These are phyloP conservation scores for Fusarium drepaniforme DNA, from an alignment of 2,329 filamentous ascomycete genomes.

Conservation along the genomic window DNA sequence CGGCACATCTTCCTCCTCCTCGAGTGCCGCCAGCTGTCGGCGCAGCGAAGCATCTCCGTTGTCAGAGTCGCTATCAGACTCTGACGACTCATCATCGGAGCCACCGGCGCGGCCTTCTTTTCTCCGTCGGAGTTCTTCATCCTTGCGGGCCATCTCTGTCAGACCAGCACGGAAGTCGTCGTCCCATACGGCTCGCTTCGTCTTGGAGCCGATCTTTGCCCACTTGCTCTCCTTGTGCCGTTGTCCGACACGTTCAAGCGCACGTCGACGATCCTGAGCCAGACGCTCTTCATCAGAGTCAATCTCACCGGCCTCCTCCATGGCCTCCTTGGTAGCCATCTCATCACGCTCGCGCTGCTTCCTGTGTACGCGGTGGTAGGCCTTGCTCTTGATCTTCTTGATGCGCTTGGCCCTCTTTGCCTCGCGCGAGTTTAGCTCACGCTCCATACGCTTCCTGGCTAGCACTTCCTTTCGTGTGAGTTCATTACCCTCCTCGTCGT, in stretches of 20 bases:
- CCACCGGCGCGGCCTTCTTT: conserved; percentile 76
- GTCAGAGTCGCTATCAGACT: conserved; percentile 67
- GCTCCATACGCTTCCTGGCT: conserved; percentile 80
- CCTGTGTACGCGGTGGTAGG: conserved; percentile 91
- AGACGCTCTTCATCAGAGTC: conserved; percentile 76
- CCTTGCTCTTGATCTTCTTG: conserved; percentile 99
- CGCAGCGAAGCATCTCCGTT: conserved; percentile 66
- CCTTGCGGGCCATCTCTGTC: conserved; percentile 83
- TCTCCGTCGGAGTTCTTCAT: conserved; percentile 84
- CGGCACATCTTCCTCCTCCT: conserved; percentile 62
- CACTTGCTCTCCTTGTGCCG: conserved; percentile 91
- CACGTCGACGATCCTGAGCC: conserved; percentile 77
- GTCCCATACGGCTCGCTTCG: conserved; percentile 87
- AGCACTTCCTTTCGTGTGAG: conserved; percentile 78
- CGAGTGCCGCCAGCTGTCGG: conserved; percentile 59
- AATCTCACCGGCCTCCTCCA: conserved; percentile 68
- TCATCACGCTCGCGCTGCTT: conserved; percentile 73
- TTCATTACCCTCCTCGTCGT: conserved; percentile 78
- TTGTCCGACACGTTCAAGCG: conserved; percentile 86
- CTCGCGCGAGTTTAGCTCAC: conserved; percentile 90
- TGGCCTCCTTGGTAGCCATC: conserved; percentile 63
- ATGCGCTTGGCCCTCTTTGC: conserved; percentile 90
- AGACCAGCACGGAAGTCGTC: conserved; percentile 84
- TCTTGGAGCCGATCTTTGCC: conserved; percentile 86
- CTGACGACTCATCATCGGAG: conserved; percentile 66